Percentiles rank a stretch among this genome's conserved stretches.
Evolutionary conservation across 345 rosid genomes (phyloP).

Genomic region (Dipteronia sinensis): DNA sequence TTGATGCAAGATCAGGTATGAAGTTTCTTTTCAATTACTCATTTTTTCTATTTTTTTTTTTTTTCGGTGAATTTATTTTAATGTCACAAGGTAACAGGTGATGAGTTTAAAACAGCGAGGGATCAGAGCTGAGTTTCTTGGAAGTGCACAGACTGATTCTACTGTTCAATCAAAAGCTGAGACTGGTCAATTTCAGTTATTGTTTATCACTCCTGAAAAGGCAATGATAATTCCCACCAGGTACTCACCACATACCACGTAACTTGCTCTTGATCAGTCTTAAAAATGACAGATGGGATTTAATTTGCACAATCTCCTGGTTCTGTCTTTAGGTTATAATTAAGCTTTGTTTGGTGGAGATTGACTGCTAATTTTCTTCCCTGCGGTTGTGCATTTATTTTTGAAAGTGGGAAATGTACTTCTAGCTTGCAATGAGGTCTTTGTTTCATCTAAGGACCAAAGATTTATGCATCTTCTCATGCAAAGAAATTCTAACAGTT

Average conservation of each 20-base stretch:
- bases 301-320: not conserved
- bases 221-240: conserved; percentile 41
- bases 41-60: not conserved
- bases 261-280: not conserved
- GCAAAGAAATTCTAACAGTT: not conserved
- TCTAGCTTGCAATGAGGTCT: not conserved
- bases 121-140: conserved; percentile 48
- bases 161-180: conserved; percentile 39
- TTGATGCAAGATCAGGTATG: conserved; percentile 55
- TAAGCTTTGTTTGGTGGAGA: not conserved
- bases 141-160: conserved; percentile 44
- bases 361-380: not conserved
- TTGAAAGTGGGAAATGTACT: not conserved
- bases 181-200: conserved; percentile 40
- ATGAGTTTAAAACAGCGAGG: conserved; percentile 49
- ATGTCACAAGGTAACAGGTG: conserved; percentile 24
- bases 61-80: not conserved
- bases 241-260: conserved; percentile 16
- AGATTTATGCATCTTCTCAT: too few species aligned
- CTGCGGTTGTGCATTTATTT: not conserved
- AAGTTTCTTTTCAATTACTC: not conserved
- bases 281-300: not conserved
- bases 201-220: conserved; percentile 54
- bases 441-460: not conserved
- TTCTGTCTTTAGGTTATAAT: not conserved